Conservation (phyloP, 495 filamentous ascomycete genomes). For the Podospora conica region DNA sequence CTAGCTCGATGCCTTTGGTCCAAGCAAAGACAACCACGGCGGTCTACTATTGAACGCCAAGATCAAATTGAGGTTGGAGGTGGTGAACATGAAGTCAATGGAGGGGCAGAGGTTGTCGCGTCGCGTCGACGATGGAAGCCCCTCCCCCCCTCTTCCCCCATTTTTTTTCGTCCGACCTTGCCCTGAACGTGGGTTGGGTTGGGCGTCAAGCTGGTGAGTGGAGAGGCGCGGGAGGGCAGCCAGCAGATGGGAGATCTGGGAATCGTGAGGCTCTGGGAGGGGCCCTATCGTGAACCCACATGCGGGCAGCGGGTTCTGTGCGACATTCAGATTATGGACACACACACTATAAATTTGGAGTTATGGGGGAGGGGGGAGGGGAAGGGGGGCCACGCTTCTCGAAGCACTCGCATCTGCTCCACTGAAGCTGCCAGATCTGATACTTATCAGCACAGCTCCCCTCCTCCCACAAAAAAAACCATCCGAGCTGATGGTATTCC, state of each 20-base stretch:
- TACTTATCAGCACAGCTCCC: neutral
- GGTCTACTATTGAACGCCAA: neutral
- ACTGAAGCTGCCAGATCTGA: slow-evolving; percentile 10
- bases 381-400: slow-evolving; percentile 26
- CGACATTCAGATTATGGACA: slow-evolving; percentile 19
- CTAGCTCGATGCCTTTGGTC: neutral
- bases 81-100: neutral
- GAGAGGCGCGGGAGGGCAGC: slow-evolving; percentile 21
- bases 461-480: neutral
- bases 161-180: neutral
- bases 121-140: slow-evolving; percentile 21
- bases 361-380: slow-evolving; percentile 15
- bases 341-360: slow-evolving; percentile 25
- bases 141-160: slow-evolving; percentile 9
- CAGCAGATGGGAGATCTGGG: slow-evolving; percentile 30
- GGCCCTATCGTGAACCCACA: slow-evolving; percentile 35
- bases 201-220: slow-evolving; percentile 1
- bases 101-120: neutral
- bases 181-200: neutral
- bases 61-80: neutral
- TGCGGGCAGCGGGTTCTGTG: slow-evolving; percentile 31
- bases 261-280: slow-evolving; percentile 37
- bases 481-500: neutral
- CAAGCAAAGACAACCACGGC: neutral
- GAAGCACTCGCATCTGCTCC: slow-evolving; percentile 22